Percentiles rank a stretch among this genome's conserved stretches.
Conservation (phyloP, 2,329 filamentous ascomycete genomes). For the Aspergillus sp. region DNA sequence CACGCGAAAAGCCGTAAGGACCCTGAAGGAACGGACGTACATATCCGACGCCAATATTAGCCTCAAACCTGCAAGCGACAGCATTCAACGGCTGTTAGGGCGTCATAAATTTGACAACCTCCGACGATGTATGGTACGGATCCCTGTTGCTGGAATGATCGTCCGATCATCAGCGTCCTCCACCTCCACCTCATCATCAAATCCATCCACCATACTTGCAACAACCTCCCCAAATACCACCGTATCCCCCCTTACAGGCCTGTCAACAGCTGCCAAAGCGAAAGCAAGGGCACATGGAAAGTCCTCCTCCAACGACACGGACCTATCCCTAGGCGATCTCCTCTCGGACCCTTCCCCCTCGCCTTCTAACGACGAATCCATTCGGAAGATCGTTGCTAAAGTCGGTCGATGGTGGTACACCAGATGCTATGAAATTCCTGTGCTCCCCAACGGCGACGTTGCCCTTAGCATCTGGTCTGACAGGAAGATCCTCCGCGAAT, state of each 20-base stretch:
- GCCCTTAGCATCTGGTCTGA: constrained; percentile 77
- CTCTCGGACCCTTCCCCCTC: constrained; percentile 71
- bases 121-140: constrained; percentile 51
- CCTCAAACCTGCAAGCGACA: constrained; percentile 51
- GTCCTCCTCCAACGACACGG: constrained; percentile 40
- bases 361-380: constrained; percentile 73
- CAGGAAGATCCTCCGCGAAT: constrained; percentile 73
- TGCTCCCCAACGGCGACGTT: constrained; percentile 52
- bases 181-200: constrained; percentile 42
- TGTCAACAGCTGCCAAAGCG: constrained; percentile 21
- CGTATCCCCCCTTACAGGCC: constrained; percentile 25
- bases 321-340: constrained; percentile 64
- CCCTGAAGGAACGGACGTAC: constrained; percentile 49
- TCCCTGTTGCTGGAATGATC: constrained; percentile 50
- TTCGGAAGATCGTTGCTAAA: constrained; percentile 86
- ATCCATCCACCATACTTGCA: constrained; percentile 33
- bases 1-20: constrained; percentile 48
- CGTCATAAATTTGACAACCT: constrained; percentile 50
- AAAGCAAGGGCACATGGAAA: constrained; percentile 26
- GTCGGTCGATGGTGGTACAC: constrained; percentile 98
- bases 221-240: constrained; percentile 28
- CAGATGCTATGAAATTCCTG: constrained; percentile 78
- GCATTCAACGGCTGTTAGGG: constrained; percentile 49
- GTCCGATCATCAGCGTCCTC: constrained; percentile 44
- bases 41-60: constrained; percentile 45